Base-by-base conservation (phyloP, 1,284 basidiomycete genomes). In the Afroboletus lepidellus region DNA sequence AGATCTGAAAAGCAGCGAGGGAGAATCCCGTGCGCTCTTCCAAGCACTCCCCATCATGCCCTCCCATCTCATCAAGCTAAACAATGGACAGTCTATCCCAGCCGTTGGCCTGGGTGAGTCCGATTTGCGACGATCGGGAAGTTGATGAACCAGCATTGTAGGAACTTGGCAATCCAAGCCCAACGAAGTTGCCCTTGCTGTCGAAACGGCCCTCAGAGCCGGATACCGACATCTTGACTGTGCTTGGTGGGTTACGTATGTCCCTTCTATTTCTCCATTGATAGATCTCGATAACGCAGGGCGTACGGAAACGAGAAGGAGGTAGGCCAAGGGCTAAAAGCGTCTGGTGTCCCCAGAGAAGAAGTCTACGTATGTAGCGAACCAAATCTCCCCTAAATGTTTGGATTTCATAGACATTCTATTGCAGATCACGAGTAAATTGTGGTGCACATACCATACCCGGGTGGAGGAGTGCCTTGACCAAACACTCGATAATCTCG, bases 181-280 rank as follows among this genome's bases (percentile, higher is more conserved):
- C 15, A 84, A 86, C 43, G 82, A 91, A 61, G 89, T 90, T 25
- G 72, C 74, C 20, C 62, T 71, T 41, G 90, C 89, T 2, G 91
- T 94, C 39, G 77, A 79, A 51, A 80, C 82, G 59, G 90, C 90
- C 0, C 69, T 94, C 59, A 87, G 85, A 61, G 80, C 82, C 58
- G 90, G 90, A 8, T 92, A 92, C 70, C 77, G 83, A 57, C 89
- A 90, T 66, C 81, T 92, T 56, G 90, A 93, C 69, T 85, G 86
- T 64, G 90, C 88, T 60, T 88, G 75, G 83, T 87, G 65, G 61
- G 72, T 67, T 33, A 48, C 27, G 8, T 32, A 18, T 25, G 6
- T 50, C 20, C 57, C 57, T 64, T 73, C 48, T 57, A 59, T 60
- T 39, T 63, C 69, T 18, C 9, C 2, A 3, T n/a, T 24, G 24